Evolutionary conservation across 2,329 filamentous ascomycete species (phyloP).

Genomic region (Aspergillus vadensis): DNA sequence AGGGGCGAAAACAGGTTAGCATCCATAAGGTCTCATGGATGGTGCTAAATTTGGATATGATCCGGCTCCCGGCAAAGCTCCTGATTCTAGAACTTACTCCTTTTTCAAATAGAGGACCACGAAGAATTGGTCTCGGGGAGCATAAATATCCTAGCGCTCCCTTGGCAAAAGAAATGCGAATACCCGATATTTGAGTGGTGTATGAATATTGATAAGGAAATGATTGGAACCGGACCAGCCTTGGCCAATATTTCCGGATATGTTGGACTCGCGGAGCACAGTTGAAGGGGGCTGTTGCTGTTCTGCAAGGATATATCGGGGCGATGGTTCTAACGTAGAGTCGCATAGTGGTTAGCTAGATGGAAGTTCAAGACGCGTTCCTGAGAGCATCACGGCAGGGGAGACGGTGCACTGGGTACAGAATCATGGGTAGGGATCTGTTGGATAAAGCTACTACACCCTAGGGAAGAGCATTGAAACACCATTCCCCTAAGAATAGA

Average conservation of each 20-base stretch:
- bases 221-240: slow-evolving; percentile 28
- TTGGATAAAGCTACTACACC: background rate
- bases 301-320: slow-evolving; percentile 6
- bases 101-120: background rate
- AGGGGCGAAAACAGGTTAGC: slow-evolving; percentile 8
- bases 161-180: background rate
- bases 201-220: slow-evolving; percentile 5
- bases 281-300: background rate
- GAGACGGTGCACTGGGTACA: background rate
- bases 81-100: slow-evolving; percentile 16
- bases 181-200: background rate
- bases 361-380: slow-evolving; percentile 6
- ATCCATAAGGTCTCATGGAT: background rate
- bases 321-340: slow-evolving; percentile 16
- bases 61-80: background rate
- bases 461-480: background rate
- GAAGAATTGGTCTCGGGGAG: background rate
- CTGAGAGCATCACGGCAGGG: background rate
- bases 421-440: background rate
- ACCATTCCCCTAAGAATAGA: background rate
- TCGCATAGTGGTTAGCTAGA: slow-evolving; percentile 20
- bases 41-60: slow-evolving; percentile 3
- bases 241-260: slow-evolving; percentile 22
- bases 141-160: slow-evolving; percentile 12
- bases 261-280: slow-evolving; percentile 2